Evolutionary conservation across 257 asterid species (phyloP), one percentile per base, ranked within the genome.

Genomic region (Nicotiana knightiana): DNA sequence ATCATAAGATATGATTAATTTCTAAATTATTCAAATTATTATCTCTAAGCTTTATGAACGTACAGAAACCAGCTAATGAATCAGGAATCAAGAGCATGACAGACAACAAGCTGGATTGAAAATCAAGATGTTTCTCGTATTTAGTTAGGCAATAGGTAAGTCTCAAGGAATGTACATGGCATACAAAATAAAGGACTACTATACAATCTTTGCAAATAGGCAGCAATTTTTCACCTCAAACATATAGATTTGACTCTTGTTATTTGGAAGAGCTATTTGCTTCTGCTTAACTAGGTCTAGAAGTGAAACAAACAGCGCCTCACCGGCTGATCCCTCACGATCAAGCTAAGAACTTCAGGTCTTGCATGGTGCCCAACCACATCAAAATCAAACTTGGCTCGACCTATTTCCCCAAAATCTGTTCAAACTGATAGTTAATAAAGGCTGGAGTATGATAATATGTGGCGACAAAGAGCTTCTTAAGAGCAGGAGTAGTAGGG

Each of bases 341-440:
- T 67, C 57, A 96, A 93, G 84, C 95, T 93, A 48, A 93, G 93
- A 79, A 96, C 82, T 80, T 93, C 98, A 4, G 97, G 98, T 63
- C 95, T 93, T 5, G 98, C 84, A 55, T 95, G 89, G 82, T 91
- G 98, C 18, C 99, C 98, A 18, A 96, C 97, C 73, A 93, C 98
- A 67, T 95, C 98, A 79, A 93, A 93, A 82, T 91, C 93, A 64
- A 93, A 93, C 89, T 96, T 96, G 39, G 97, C 97, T 13, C 98
- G 90, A 12, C 85, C 93, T 57, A 95, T 92, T 83, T 92, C 99
- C 71, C 92, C 97, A 32, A 92, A 92, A 92, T 95, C 97, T 91
- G 89, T 30, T 77, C 24, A 83, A 64, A 28, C 2, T 28, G 70
- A 17, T 28, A 2, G n/a, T 28, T 62, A 12, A 8, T 11, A 12